Base-by-base conservation (phyloP, 2,329 filamentous ascomycete genomes). In the Colletotrichum sp. region DNA sequence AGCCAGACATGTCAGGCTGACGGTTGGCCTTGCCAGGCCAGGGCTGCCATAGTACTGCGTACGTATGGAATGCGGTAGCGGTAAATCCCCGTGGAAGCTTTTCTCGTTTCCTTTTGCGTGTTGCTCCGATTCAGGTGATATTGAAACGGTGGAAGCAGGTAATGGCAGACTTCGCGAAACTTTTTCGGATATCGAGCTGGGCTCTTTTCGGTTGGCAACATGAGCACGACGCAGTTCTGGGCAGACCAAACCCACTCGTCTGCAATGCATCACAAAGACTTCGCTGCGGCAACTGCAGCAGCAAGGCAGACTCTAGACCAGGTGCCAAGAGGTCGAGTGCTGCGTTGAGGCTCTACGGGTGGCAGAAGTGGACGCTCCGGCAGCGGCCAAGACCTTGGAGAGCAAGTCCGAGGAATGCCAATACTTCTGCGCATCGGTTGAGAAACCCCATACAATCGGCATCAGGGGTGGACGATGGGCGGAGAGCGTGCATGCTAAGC, bases 11-110 rank as follows among this genome's bases (percentile, higher is more conserved):
- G 64, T 21, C 36, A 52, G 64, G 64, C 36, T 24, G 30, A 34
- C 28, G 30, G 59, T 63, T n/a, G 30, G 30, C 26, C 30, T 34
- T 34, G 18, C 18, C 30, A 34, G 59, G 59, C 16, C 13, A 64
- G 34, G 34, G 32, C 34, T 26, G 34, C 44, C 44, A 52, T 21
- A 21, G 44, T 21, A 34, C 32, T 6, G 32, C 32, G 32, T 34
- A 36, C 8, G 3, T 36, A 52, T 52, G 44, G 16, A 18, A 49
- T 34, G 32, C 34, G 60, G 21, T 39, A 26, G 34, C 36, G 8
- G 64, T 69, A 55, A 55, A 69, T 26, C 55, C 30, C 57, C 32
- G 57, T 67, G 21, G 59, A 76, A 74, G 44, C 55, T 76, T 76
- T 76, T 49, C 13, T 63, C 59, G 68, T 62, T 69, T 76, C 26